A percentile compares a stretch with the other conserved stretches of the same genome.
These are phyloP conservation scores for Cyclotella kingstonii DNA, from an alignment of 108 stramenopile species.

Conservation along the genomic window DNA sequence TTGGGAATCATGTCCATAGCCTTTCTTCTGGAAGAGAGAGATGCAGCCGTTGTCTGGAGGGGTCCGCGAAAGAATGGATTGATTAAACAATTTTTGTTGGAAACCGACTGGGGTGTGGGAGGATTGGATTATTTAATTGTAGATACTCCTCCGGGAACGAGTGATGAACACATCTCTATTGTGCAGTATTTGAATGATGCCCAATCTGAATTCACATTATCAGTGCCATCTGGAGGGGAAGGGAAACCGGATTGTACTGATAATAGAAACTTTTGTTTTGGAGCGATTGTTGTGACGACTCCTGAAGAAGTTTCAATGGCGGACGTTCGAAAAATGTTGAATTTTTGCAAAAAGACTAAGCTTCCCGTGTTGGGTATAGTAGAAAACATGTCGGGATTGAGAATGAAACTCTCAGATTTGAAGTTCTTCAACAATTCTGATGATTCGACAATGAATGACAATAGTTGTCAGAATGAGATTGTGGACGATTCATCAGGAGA, in stretches of 20 bases:
- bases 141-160: constrained; percentile 99
- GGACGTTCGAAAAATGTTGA: constrained; percentile 98
- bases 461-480: constrained; percentile 1
- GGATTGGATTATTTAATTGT: constrained; percentile 96
- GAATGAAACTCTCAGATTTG: constrained; percentile 60
- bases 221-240: constrained; percentile 21
- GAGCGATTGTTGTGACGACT: constrained; percentile 97
- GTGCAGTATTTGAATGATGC: constrained; percentile 95
- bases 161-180: constrained; percentile 98
- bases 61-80: constrained; percentile 99
- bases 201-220: constrained; percentile 40
- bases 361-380: constrained; percentile 94
- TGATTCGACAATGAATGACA: constrained; percentile 14
- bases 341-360: constrained; percentile 96
- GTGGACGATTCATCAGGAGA: too few relatives aligned
- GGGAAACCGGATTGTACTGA: too few relatives aligned
- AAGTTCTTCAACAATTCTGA: constrained; percentile 36
- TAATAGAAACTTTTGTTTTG: too few relatives aligned
- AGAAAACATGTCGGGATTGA: constrained; percentile 94
- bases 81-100: constrained; percentile 98
- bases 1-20: constrained; percentile 97
- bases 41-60: constrained; percentile 98
- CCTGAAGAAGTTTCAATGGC: constrained; percentile 97
- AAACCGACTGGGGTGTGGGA: constrained; percentile 84
- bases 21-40: constrained; percentile 91